phyloP scores from a whole-genome alignment of 306 rosid species.

The Rosa lucieae region DNA sequence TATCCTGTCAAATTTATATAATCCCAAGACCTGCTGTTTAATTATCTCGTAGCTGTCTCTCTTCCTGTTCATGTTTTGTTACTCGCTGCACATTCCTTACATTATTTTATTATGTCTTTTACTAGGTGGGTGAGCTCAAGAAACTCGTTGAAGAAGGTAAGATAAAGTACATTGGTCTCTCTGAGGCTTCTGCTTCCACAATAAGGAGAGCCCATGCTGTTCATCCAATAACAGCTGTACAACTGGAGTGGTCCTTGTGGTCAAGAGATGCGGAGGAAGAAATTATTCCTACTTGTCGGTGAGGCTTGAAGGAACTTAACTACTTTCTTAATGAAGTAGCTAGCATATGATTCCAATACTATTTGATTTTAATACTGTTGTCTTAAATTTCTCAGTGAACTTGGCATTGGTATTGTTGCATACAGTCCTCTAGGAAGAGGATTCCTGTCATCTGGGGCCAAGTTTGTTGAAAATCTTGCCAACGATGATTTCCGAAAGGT shows the following conservation, averaged over 20 bases:
- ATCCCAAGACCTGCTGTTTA: not conserved
- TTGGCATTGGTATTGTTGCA: slow-evolving; percentile 66
- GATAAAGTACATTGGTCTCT: slow-evolving; percentile 56
- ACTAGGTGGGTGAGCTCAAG: slow-evolving; percentile 63
- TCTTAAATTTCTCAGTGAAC: slow-evolving; percentile 34
- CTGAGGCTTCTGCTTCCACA: slow-evolving; percentile 68
- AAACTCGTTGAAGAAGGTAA: slow-evolving; percentile 64
- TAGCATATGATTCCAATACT: not conserved
- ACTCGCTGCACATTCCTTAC: not conserved
- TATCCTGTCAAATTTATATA: not conserved
- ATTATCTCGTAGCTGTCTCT: not conserved
- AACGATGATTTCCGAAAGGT: slow-evolving; percentile 55
- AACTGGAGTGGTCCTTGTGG: slow-evolving; percentile 68
- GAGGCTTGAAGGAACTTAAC: not conserved
- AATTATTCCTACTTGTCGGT: slow-evolving; percentile 60
- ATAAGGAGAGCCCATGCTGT: slow-evolving; percentile 78
- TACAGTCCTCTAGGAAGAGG: slow-evolving; percentile 74
- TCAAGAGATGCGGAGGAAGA: slow-evolving; percentile 57
- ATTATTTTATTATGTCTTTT: not conserved
- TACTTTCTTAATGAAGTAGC: not conserved
- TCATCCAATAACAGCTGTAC: slow-evolving; percentile 67
- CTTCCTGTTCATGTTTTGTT: not conserved
- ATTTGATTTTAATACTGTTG: not conserved
- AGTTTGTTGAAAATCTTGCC: slow-evolving; percentile 29
- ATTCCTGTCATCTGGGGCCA: slow-evolving; percentile 53